Base-by-base conservation (phyloP, 805 yeast genomes). In the Metschnikowia peoriensis region DNA sequence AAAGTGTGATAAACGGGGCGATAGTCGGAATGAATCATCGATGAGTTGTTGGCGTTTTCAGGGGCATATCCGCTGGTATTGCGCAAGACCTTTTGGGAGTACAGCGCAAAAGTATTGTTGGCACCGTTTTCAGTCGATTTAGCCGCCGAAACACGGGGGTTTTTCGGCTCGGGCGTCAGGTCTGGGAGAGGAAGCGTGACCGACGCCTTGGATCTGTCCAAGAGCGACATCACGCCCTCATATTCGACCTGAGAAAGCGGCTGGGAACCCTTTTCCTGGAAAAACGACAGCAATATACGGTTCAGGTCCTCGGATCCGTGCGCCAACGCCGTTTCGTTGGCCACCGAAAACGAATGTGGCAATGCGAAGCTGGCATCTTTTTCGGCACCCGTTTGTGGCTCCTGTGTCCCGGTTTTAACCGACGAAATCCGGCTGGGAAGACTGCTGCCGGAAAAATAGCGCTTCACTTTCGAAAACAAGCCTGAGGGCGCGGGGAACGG, bases 171-270 rank as follows among this genome's bases (percentile, higher is more conserved):
- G 1, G 52, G 48, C 17, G 47, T 44, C 41, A 39, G 50, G 11
- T 55, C 61, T 3, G 58, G 51, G 22, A 51, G 53, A 2, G 60
- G 58, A 14, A 55, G 49, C n/a, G 57, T 55, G 17, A 52, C 47
- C 34, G 47, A 38, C 6, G 60, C 58, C 47, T 56, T 55, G 41
- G 66, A 61, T 38, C 59, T 61, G 22, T 66, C 61, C 46, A 73
- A 59, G n/a, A 88, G 67, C 6, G 91, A 80, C 55, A 85, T 65
- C 0, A 89, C 93, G n/a, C 96, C 96, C 67, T 86, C 93, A 61
- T 84, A 79, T 65, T 89, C 96, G 41, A 88, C 75, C 27, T 85
- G 89, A 12, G 84, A 75, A 55, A 89, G 72, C 5, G 93, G 90
- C n/a, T 69, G 70, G 51, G 83, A 80, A n/a, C 96, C 96, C 65